Evolutionary conservation across 306 rosid genomes (phyloP), one percentile per base, ranked within the genome.

Genomic region (Myrica gale): DNA sequence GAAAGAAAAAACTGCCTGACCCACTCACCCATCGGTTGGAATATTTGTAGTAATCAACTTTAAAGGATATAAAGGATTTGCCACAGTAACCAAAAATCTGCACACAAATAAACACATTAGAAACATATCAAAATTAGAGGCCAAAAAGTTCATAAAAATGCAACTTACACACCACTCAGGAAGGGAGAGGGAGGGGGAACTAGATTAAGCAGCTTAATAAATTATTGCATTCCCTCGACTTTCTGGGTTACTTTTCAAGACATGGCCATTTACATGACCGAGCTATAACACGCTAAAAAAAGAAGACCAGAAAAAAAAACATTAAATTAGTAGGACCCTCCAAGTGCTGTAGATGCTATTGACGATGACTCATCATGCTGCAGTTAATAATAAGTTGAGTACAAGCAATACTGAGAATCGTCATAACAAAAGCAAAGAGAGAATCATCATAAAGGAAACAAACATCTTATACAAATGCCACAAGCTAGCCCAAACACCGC

Each of bases 21-120:
- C 50, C 62, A 78, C 98, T 81, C 80, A 96, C 99, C 98, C 99
- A 79, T 90, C 97, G 47, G 90, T 81, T 52, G 97, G 90, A 72
- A 73, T 70, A 80, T 63, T 87, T 57, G 92, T 55, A 15, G 81
- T 67, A 17, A 43, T 77, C 82, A 92, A 84, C 92, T 90, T 96
- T 81, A 88, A 91, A 1, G 99, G 98, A 60, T 21, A 69, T 76
- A 92, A 74, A 74, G 98, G 96, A 77, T 88, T 97, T 0, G 72
- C 79, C 66, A 89, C 75, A 19, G 94, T 67, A 81, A 80, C 85
- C 94, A 86, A 92, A 87, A 96, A 96, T 60, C 99, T 96, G 96
- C 42, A 83, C 54, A 68, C 68, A 74, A 77, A 53, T 63, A 50
- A 66, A 82, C 41, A 61, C 48, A 65, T 65, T 23, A 65, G 26